Base-by-base conservation (phyloP, 257 asterid species). In the Striga asiatica region DNA sequence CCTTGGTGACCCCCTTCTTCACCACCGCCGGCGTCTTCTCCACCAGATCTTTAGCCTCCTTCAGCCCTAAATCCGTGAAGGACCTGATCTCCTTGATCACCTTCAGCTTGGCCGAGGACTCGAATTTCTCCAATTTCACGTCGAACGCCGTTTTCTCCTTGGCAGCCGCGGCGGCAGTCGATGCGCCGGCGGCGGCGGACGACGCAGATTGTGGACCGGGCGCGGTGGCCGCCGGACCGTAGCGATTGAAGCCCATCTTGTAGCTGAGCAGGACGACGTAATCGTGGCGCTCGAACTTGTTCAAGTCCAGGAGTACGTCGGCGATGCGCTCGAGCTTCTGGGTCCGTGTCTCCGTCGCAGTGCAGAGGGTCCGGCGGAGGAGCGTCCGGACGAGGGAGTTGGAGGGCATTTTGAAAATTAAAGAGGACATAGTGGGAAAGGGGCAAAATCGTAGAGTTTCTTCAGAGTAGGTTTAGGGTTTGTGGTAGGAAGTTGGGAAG, bases 41-140 rank as follows among this genome's bases (percentile, higher is more conserved):
- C 57, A 84, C 93, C 77, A 88, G 69, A 41, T 88, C 95, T 62
- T 88, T 88, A 0, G 96, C 95, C 67, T 84, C 96, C 68, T 88
- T 88, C 60, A 88, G 71, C 2, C 95, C 96, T 66, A 88, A 80
- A 49, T 78, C 93, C 6, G 93, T 84, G 67, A 81, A 70, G 35
- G 72, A 77, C 74, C 96, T 84, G 27, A 88, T 74, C 77, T 88
- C 95, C 79, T 88, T 88, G 14, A 88, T 88, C 70, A 88, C 89
- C 66, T 88, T 88, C 31, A 88, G 82, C 74, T 88, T 88, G 5
- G 82, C 66, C 13, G 93, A 63, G 1, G 91, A 37, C 12, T 88
- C 96, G 66, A 78, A 88, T 64, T 76, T 80, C 71, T 84, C 93
- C 49, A 87, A 74, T 63, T 78, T 81, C 54, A 87, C 78, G 53